A percentile compares a stretch with the other conserved stretches of the same genome.
Evolutionary conservation across 2,329 filamentous ascomycete genomes (phyloP).

Genomic region (Mycosphaerella sp.): DNA sequence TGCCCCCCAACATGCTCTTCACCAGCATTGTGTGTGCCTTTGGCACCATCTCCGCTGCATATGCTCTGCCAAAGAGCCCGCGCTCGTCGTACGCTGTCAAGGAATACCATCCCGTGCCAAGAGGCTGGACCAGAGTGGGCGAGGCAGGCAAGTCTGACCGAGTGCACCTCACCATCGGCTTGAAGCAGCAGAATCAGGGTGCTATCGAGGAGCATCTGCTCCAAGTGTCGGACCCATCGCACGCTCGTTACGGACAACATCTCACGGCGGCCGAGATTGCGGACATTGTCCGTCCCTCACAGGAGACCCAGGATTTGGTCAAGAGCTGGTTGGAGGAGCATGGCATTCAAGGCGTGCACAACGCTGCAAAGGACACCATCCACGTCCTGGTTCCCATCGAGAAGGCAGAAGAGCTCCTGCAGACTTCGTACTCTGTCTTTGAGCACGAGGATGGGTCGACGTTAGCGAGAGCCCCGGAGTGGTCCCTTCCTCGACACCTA

Average conservation of each 20-base stretch:
- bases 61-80: slow-evolving; percentile 13
- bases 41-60: slow-evolving; percentile 13
- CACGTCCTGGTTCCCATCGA: slow-evolving; percentile 48
- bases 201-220: slow-evolving; percentile 51
- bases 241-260: slow-evolving; percentile 50
- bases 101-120: slow-evolving; percentile 49
- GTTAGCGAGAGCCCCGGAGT: slow-evolving; percentile 48
- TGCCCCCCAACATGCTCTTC: not conserved
- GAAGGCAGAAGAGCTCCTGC: slow-evolving; percentile 48
- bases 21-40: slow-evolving; percentile 14
- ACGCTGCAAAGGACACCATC: slow-evolving; percentile 53
- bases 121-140: slow-evolving; percentile 45
- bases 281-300: slow-evolving; percentile 48
- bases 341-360: slow-evolving; percentile 46
- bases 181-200: slow-evolving; percentile 52
- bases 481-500: slow-evolving; percentile 53
- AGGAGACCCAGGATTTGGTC: slow-evolving; percentile 48
- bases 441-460: slow-evolving; percentile 47
- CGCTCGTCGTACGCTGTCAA: slow-evolving; percentile 47
- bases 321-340: slow-evolving; percentile 52
- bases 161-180: slow-evolving; percentile 51
- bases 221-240: slow-evolving; percentile 49
- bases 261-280: slow-evolving; percentile 48
- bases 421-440: slow-evolving; percentile 49
- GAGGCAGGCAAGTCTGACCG: slow-evolving; percentile 44